These are phyloP conservation scores for Neurospora sp. DNA, from an alignment of 495 filamentous ascomycete species.

Conservation along the genomic window DNA sequence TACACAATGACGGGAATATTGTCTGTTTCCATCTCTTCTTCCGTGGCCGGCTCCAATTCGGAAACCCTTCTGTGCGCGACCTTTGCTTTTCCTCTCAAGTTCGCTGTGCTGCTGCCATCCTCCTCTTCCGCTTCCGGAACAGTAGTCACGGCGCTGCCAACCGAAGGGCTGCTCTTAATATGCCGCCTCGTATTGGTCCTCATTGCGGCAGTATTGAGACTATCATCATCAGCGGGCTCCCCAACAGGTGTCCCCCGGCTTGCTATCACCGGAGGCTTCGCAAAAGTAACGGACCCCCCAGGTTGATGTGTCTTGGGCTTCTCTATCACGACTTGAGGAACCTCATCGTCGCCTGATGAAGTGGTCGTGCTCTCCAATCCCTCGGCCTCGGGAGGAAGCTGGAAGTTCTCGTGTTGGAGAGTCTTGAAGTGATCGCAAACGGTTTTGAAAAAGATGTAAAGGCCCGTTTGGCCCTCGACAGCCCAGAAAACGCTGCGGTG, in stretches of 20 bases:
- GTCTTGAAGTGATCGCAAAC: constrained; percentile 86
- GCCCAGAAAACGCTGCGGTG: constrained; percentile 93
- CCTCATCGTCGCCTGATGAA: constrained; percentile 10
- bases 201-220: constrained; percentile 28
- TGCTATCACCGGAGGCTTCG: constrained; percentile 37
- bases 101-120: constrained; percentile 17
- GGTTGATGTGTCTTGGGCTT: constrained; percentile 15
- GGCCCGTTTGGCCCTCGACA: constrained; percentile 74
- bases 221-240: constrained; percentile 26
- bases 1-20: constrained; percentile 38
- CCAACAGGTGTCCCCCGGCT: constrained; percentile 16
- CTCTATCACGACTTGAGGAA: constrained; percentile 17
- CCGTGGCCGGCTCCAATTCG: constrained; percentile 17
- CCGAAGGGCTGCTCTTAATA: constrained; percentile 61
- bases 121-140: constrained; percentile 67
- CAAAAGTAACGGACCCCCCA: constrained; percentile 26
- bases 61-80: background rate
- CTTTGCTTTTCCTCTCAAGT: background rate
- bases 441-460: constrained; percentile 94
- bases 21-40: constrained; percentile 29
- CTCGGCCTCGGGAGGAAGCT: constrained; percentile 86
- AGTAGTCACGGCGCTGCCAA: constrained; percentile 61
- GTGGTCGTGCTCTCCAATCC: constrained; percentile 44
- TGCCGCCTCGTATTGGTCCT: constrained; percentile 62
- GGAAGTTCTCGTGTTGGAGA: constrained; percentile 89